Evolutionary conservation across 1,284 basidiomycete genomes (phyloP).

Genomic region (Xerocomus amazonicus): DNA sequence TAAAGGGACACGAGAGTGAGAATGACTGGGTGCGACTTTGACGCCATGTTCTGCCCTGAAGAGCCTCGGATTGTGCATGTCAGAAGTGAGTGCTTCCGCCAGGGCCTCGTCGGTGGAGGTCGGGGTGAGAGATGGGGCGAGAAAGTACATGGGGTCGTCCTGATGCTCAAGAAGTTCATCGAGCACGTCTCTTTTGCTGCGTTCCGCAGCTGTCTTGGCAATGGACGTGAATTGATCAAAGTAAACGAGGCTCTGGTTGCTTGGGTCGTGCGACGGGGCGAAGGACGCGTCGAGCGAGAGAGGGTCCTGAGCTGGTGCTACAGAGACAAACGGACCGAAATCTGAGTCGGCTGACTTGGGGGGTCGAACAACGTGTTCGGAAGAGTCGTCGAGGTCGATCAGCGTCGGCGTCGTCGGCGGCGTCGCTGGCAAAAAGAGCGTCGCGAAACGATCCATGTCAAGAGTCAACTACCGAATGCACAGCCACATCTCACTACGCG

Average conservation of each 20-base stretch:
- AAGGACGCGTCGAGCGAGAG: constrained; percentile 29
- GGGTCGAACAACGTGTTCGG: constrained; percentile 3
- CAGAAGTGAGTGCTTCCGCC: constrained; percentile 22
- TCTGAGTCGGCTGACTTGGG: constrained; percentile 43
- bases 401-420: constrained; percentile 38
- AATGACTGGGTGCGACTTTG: constrained; percentile 12
- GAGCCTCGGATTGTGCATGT: constrained; percentile 13
- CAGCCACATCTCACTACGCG: too few species aligned
- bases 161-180: constrained; percentile 62
- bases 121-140: constrained; percentile 11
- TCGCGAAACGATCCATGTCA: constrained; percentile 42
- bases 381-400: constrained; percentile 1
- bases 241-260: constrained; percentile 42
- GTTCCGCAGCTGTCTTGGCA: constrained; percentile 50
- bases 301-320: constrained; percentile 57
- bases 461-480: too few species aligned
- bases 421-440: constrained; percentile 43
- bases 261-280: neutral
- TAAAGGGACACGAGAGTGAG: constrained; percentile 17
- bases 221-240: constrained; percentile 56
- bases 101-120: constrained; percentile 17
- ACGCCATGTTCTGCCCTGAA: constrained; percentile 8
- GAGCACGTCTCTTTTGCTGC: constrained; percentile 49
- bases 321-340: constrained; percentile 67
- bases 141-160: constrained; percentile 65